Evolutionary conservation across 495 filamentous ascomycete genomes (phyloP), one percentile per base, ranked within the genome.

Genomic region (Hyaloscypha bicolor): DNA sequence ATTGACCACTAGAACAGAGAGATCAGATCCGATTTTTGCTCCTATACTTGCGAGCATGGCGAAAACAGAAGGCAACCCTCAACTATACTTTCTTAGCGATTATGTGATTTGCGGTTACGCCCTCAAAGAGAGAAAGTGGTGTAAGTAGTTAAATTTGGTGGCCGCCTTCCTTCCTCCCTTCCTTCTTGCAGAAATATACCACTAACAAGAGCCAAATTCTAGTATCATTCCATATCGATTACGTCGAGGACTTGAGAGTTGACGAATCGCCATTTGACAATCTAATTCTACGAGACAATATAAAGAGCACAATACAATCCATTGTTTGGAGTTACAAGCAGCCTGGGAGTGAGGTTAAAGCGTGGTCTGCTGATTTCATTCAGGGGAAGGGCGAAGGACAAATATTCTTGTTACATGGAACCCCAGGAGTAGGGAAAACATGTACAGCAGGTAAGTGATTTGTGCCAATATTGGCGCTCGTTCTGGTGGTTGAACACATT

Each of bases 321-420:
- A 16, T 66, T 16, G 31, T 59, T 21, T n/a, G 33, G n/a, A 66
- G 21, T 16, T 60, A 66, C 30, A 30, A 32, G 4, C 30, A 66
- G 25, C 9, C 37, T 3, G 39, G 12, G 4, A 6, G 9, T 5
- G 33, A 39, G 59, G 11, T 19, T 9, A 53, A 66, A 60, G 39
- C 30, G 11, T 21, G 42, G 32, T 55, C 55, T 16, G 35, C 67
- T 22, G 73, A 76, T 61, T 71, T 69, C 42, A 65, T 74, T n/a
- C 52, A 61, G 19, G 70, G 66, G 30, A 76, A 77, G 62, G 73
- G 73, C 4, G 68, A 72, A 62, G 74, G 75, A 22, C 59, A 68
- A 33, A 73, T 73, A 4, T 73, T 77, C 33, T 56, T 77, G 25
- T 68, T 77, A 6, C 74, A 77, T 64, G 75, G 75, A 8, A 45